Conservation (phyloP, 805 yeast genomes). For the Saccharomycopsis fodiens region DNA sequence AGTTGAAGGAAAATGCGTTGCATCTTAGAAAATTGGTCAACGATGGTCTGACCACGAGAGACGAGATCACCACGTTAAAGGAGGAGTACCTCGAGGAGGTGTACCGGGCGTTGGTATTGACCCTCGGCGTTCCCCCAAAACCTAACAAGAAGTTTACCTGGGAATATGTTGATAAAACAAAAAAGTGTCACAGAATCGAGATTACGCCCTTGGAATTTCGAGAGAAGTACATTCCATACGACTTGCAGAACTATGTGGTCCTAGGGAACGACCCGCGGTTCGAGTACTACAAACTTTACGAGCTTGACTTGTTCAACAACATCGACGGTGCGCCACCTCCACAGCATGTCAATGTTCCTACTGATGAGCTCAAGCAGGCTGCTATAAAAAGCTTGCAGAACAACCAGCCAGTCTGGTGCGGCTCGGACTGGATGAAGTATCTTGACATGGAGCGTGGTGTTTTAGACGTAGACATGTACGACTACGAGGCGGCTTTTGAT, state of each 20-base stretch:
- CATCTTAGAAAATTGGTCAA: conserved; percentile 43
- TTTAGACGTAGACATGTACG: conserved; percentile 65
- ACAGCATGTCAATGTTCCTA: conserved; percentile 60
- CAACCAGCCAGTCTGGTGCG: conserved; percentile 80
- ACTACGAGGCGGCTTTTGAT: conserved; percentile 48
- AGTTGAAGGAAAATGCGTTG: conserved; percentile 74
- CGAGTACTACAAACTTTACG: conserved; percentile 50
- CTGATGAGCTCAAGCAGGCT: conserved; percentile 47
- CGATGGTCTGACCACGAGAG: conserved; percentile 34
- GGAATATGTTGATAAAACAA: conserved; percentile 71
- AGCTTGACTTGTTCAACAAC: conserved; percentile 71
- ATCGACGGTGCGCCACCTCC: conserved; percentile 64
- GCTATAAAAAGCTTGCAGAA: conserved; percentile 62
- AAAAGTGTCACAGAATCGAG: conserved; percentile 38
- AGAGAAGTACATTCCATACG: conserved; percentile 43
- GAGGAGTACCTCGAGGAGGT: conserved; percentile 49
- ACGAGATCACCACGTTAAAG: conserved; percentile 30
- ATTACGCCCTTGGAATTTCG: conserved; percentile 65
- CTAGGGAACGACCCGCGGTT: conserved; percentile 80
- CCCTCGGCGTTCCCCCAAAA: conserved; percentile 74
- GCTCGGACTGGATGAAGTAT: conserved; percentile 81
- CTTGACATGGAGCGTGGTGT: conserved; percentile 57
- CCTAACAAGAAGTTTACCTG: conserved; percentile 61
- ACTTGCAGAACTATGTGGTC: conserved; percentile 46
- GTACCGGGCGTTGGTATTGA: conserved; percentile 56